A percentile compares a stretch with the other conserved stretches of the same genome.
Evolutionary conservation across 2,329 filamentous ascomycete genomes (phyloP).

Genomic region (Fusarium sp.): DNA sequence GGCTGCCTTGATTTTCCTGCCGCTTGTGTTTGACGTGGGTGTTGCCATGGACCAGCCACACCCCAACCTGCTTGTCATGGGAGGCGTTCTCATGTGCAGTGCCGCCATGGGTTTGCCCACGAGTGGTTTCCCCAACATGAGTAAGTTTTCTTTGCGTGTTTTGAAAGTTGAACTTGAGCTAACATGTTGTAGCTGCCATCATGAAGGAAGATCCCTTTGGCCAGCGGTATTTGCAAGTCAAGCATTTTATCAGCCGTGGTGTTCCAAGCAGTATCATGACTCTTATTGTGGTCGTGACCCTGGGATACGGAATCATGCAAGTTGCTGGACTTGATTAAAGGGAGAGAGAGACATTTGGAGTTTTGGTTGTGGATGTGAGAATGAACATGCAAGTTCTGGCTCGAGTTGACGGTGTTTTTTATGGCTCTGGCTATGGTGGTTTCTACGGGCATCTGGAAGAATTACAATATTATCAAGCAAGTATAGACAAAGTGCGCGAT

Average conservation of each 20-base stretch:
- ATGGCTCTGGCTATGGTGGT: conserved; percentile 1
- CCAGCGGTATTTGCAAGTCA: conserved; percentile 87
- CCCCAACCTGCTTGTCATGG: conserved; percentile 95
- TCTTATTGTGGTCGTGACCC: conserved; percentile 80
- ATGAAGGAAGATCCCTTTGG: conserved; percentile 99
- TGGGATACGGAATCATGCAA: conserved; percentile 91
- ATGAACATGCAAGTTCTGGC: not conserved
- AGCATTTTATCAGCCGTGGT: conserved; percentile 94
- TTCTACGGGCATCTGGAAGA: conserved; percentile 2
- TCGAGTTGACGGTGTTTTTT: conserved; percentile 4
- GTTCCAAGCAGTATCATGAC: conserved; percentile 85
- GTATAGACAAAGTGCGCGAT: conserved; percentile 32
- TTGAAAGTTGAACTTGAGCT: conserved; percentile 23
- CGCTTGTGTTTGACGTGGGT: conserved; percentile 87
- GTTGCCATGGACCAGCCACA: conserved; percentile 85
- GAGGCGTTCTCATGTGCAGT: conserved; percentile 91
- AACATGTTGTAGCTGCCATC: conserved; percentile 74
- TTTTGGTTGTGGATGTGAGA: not conserved
- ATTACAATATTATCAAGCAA: conserved; percentile 12
- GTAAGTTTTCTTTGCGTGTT: conserved; percentile 64
- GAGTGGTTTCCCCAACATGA: conserved; percentile 98
- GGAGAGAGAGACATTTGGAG: not conserved
- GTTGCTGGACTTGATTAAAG: conserved; percentile 67
- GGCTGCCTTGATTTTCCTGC: conserved; percentile 91
- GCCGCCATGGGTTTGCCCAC: conserved; percentile 97